Evolutionary conservation across 768 basidiomycete genomes (phyloP).

Genomic region (Xerocomellus amylosporus): DNA sequence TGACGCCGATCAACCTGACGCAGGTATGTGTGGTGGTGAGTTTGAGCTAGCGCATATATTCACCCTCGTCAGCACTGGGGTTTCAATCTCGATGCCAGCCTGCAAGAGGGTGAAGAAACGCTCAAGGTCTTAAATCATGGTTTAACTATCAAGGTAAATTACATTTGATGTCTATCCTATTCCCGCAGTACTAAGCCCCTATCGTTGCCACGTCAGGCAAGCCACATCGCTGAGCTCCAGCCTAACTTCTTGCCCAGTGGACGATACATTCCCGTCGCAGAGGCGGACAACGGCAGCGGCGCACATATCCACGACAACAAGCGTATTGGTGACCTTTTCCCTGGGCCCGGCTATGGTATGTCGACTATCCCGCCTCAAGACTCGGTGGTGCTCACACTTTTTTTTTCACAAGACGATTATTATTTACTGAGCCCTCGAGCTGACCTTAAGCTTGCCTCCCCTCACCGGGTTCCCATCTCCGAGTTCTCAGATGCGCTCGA

Average conservation of each 20-base stretch:
- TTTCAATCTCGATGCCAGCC: slow-evolving; percentile 74
- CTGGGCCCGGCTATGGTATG: slow-evolving; percentile 58
- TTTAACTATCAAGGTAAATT: slow-evolving; percentile 38
- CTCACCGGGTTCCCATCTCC: slow-evolving; percentile 46
- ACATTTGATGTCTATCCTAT: neutral
- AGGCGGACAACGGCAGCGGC: slow-evolving; percentile 35
- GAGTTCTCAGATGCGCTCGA: slow-evolving; percentile 44
- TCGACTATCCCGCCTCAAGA: neutral
- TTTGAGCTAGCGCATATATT: neutral
- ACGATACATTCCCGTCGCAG: slow-evolving; percentile 43
- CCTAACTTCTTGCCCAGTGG: slow-evolving; percentile 51
- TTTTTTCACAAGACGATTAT: slow-evolving; percentile 53
- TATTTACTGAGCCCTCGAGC: slow-evolving; percentile 49
- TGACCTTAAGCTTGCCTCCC: slow-evolving; percentile 34
- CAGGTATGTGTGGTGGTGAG: slow-evolving; percentile 46
- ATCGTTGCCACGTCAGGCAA: slow-evolving; percentile 38
- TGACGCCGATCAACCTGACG: slow-evolving; percentile 74
- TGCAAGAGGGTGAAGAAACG: slow-evolving; percentile 40
- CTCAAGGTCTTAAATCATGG: slow-evolving; percentile 52
- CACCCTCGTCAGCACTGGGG: slow-evolving; percentile 63
- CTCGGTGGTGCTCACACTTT: neutral
- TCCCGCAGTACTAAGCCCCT: neutral
- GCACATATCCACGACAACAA: slow-evolving; percentile 49
- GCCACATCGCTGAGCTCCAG: slow-evolving; percentile 53
- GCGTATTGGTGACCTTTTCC: slow-evolving; percentile 56